phyloP scores from a whole-genome alignment of 2,329 filamentous ascomycete genomes.

The Fusarium napiforme region DNA sequence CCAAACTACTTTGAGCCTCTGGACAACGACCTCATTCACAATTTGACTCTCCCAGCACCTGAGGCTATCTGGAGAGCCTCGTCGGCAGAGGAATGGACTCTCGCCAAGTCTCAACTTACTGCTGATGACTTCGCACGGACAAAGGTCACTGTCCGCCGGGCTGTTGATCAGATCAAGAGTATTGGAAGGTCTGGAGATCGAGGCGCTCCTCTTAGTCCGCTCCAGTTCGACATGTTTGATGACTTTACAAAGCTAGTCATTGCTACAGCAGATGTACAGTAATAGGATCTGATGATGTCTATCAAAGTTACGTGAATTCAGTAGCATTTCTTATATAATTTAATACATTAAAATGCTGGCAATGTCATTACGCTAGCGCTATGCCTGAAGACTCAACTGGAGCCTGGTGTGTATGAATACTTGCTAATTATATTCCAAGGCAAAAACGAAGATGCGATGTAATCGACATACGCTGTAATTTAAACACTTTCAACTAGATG shows the following conservation, averaged over 20 bases:
- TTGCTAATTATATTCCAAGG: rapidly evolving
- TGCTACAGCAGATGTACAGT: background rate
- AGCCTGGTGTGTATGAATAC: background rate
- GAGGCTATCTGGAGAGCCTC: background rate
- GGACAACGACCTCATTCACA: background rate
- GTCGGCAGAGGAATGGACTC: background rate
- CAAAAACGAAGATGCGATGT: background rate
- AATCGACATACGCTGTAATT: background rate
- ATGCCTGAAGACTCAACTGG: rapidly evolving
- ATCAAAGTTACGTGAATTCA: too few relatives aligned
- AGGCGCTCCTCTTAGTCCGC: background rate
- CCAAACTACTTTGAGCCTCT: background rate
- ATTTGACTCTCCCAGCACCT: background rate
- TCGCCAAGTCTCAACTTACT: background rate
- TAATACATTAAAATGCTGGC: background rate
- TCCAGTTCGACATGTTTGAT: background rate
- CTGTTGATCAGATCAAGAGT: background rate
- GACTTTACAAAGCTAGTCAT: background rate
- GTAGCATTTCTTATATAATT: too few relatives aligned
- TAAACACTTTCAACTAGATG: rapidly evolving
- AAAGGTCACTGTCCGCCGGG: background rate
- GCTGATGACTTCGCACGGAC: background rate
- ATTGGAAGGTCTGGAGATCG: background rate
- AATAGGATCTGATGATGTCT: rapidly evolving
- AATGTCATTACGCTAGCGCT: background rate